phyloP scores from a whole-genome alignment of 345 rosid genomes.

The Xanthoceras sorbifolium region DNA sequence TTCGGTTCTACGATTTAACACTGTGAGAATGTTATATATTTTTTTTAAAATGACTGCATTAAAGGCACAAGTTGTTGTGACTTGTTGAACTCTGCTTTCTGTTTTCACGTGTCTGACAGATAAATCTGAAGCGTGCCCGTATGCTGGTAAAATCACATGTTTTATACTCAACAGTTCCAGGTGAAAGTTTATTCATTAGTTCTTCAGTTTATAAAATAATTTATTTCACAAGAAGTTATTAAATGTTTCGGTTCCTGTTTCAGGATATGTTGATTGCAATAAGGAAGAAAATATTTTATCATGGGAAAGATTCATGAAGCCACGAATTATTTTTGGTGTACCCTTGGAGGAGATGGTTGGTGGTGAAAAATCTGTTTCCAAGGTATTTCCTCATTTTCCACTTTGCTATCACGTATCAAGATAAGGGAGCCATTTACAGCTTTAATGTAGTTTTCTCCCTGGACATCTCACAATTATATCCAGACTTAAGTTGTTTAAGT shows the following conservation, averaged over 20 bases:
- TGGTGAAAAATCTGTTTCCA: slow-evolving; percentile 46
- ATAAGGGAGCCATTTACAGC: neutral
- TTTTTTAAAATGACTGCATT: neutral
- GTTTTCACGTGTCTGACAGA: slow-evolving; percentile 42
- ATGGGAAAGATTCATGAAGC: slow-evolving; percentile 82
- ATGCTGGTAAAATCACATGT: slow-evolving; percentile 76
- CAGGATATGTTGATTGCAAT: slow-evolving; percentile 86
- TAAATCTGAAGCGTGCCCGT: slow-evolving; percentile 96
- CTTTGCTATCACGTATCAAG: neutral
- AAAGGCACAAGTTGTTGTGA: neutral
- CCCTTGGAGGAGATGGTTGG: slow-evolving; percentile 70
- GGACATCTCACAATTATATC: neutral
- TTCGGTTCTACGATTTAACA: slow-evolving; percentile 64
- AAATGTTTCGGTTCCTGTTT: slow-evolving; percentile 8
- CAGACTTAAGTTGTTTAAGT: neutral
- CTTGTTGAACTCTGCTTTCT: slow-evolving; percentile 5
- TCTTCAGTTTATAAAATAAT: neutral
- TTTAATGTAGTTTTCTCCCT: neutral
- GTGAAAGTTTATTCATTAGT: slow-evolving; percentile 35
- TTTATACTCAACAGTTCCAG: slow-evolving; percentile 52
- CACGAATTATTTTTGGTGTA: slow-evolving; percentile 73
- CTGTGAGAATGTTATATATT: slow-evolving; percentile 43
- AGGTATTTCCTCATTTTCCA: slow-evolving; percentile 40
- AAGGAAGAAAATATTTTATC: slow-evolving; percentile 68
- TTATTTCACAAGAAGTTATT: neutral